Base-by-base conservation (phyloP, 176 grass and related monocot species). In the Musa acuminata region DNA sequence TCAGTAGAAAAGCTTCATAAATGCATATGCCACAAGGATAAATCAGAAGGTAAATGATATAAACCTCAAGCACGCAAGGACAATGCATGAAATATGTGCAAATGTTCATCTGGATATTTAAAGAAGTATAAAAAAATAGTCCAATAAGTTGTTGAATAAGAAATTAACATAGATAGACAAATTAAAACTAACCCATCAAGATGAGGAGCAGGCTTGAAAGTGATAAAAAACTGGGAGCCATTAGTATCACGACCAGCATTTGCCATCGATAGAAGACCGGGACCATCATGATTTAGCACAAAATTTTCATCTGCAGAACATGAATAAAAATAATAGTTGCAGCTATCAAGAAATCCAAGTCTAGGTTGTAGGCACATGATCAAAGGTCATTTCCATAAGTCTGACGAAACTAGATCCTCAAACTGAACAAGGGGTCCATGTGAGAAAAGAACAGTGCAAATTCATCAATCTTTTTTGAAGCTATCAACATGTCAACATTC, bases 181-280 rank as follows among this genome's bases (percentile, higher is more conserved):
- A 12, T 55, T 13, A 1, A 55, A 80, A 76, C 84, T 85, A 79
- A 99, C 96, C 91, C 89, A 76, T 99, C 96, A 83, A 99, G 91
- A 84, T 83, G 86, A 80, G 86, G 77, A 78, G 84, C 86, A 80
- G 86, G 57, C 69, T 85, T 87, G 66, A 99, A 99, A 79, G 96
- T 99, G 80, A 99, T 99, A 80, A 91, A 94, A 74, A 99, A 99
- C 76, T 99, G 96, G 49, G 88, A 89, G 22, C 91, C 91, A 87
- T 90, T 92, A 66, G 87, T 72, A 62, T 87, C 81, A 77, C 79
- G 68, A 26, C 93, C 90, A 81, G 84, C 87, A 79, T 94, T 93
- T 81, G 91, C 91, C 77, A 91, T 99, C 48, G 95, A 94, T 69
- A 99, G 65, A 70, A 99, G 77, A 76, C 96, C 96, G 72, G 89